Evolutionary conservation across 257 asterid genomes (phyloP), one percentile per base, ranked within the genome.

Genomic region (Haberlea rhodopensis): DNA sequence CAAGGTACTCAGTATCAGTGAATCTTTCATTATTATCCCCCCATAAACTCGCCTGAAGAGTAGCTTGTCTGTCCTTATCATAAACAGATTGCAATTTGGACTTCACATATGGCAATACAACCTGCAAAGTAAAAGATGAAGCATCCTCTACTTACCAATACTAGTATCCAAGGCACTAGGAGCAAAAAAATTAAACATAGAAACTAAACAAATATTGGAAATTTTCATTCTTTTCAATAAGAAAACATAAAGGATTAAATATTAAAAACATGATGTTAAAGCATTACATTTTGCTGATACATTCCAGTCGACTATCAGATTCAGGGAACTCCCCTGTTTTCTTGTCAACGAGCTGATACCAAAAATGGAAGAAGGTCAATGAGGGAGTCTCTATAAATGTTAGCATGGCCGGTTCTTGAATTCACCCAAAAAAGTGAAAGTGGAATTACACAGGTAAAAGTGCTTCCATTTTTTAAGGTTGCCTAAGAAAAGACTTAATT

Each of bases 41-140:
- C 97, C 97, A n/a, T 73, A 94, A 86, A 79, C 91, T 94, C 66
- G 95, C 96, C 82, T 86, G 96, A 71, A 94, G 95, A 43, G 88
- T 77, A 67, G 91, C 96, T 81, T 94, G 97, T 78, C 97, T 86
- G 85, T 94, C 96, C 80, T 69, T 83, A 70, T 90, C 76, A 85
- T 86, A 88, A 53, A 87, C 76, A 32, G 95, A 78, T 65, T 84
- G 91, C 85, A 94, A 62, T 70, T 86, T 94, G 62, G 97, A 90
- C 88, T 80, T 90, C 62, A 94, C 65, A 73, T 90, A 94, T 3
- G 99, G 96, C 66, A 94, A 84, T 34, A 87, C 79, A 52, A 84
- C 99, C 99, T 94, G 71, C 54, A 63, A 64, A 79, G 57, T 51
- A 64, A 51, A 70, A 57, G 56, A 65, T 25, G 62, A 71, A 26